phyloP scores from a whole-genome alignment of 2,329 filamentous ascomycete genomes.

The Chrysosporium queenslandicum region DNA sequence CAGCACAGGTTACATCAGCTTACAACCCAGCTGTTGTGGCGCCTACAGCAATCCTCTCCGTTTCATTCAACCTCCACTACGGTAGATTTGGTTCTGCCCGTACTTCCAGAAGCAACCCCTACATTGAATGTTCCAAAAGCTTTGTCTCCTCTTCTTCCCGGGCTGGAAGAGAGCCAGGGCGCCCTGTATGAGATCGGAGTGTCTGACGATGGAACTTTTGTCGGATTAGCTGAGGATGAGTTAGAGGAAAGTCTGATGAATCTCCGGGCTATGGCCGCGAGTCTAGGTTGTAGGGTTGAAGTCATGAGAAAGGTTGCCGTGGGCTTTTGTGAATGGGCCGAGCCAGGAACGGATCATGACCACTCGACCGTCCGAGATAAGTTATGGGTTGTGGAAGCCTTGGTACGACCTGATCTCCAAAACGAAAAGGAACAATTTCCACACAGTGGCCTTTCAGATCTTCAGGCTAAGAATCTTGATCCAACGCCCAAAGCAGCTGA shows the following conservation, averaged over 20 bases:
- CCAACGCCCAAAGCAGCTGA: neutral
- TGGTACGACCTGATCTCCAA: slow-evolving; percentile 62
- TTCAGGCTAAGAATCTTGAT: slow-evolving; percentile 21
- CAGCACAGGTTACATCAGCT: slow-evolving; percentile 81
- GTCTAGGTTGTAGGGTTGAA: slow-evolving; percentile 75
- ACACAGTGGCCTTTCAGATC: slow-evolving; percentile 24
- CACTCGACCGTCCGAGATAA: slow-evolving; percentile 38
- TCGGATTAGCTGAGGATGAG: slow-evolving; percentile 81
- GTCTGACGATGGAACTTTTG: slow-evolving; percentile 81
- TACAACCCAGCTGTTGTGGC: slow-evolving; percentile 90
- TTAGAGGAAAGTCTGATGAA: slow-evolving; percentile 83
- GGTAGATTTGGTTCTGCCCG: slow-evolving; percentile 62
- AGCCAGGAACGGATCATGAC: slow-evolving; percentile 21
- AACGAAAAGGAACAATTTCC: neutral
- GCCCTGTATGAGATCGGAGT: slow-evolving; percentile 95
- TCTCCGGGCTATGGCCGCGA: slow-evolving; percentile 80
- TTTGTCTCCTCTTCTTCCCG: slow-evolving; percentile 52
- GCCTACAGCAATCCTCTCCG: slow-evolving; percentile 85
- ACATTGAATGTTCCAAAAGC: slow-evolving; percentile 49
- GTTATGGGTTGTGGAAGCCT: slow-evolving; percentile 80
- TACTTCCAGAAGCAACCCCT: slow-evolving; percentile 54
- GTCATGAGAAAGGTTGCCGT: slow-evolving; percentile 74
- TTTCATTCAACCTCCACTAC: slow-evolving; percentile 68
- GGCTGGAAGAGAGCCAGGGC: slow-evolving; percentile 83
- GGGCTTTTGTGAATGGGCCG: slow-evolving; percentile 60